These are phyloP conservation scores for Larix kaempferi DNA, from an alignment of 75 land plant species.

Conservation along the genomic window DNA sequence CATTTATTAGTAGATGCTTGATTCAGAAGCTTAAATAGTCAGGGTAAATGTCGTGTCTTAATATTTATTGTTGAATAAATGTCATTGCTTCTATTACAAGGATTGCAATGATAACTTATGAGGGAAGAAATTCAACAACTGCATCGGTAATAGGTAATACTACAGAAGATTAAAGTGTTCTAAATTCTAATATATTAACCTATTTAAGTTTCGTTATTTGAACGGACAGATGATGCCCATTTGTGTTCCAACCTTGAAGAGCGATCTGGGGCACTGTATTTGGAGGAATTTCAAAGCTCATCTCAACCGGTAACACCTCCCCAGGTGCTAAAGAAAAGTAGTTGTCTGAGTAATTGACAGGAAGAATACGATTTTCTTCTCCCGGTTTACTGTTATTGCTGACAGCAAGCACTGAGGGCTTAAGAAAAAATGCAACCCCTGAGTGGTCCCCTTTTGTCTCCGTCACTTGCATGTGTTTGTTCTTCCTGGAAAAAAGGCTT, in stretches of 20 bases:
- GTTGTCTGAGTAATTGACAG: conserved; percentile 90
- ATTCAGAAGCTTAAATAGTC: too few species aligned
- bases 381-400: conserved; percentile 23
- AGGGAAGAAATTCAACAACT: too few species aligned
- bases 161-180: too few species aligned
- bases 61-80: too few species aligned
- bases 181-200: too few species aligned
- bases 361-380: conserved; percentile 81
- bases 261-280: conserved; percentile 54
- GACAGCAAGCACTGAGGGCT: conserved; percentile 61
- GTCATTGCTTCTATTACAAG: too few species aligned
- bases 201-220: background rate
- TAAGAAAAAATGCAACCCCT: conserved; percentile 86
- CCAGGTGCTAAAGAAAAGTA: conserved; percentile 84
- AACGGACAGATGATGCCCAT: conserved; percentile 6
- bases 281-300: conserved; percentile 60
- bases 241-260: conserved; percentile 83
- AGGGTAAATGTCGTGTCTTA: too few species aligned
- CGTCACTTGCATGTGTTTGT: conserved; percentile 12
- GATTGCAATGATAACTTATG: too few species aligned
- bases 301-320: conserved; percentile 47
- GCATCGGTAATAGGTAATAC: too few species aligned
- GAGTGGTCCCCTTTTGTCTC: conserved; percentile 35
- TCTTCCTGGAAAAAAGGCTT: conserved; percentile 11
- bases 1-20: too few species aligned